Base-by-base conservation (phyloP, 768 basidiomycete species). In the Lactarius tabidus region DNA sequence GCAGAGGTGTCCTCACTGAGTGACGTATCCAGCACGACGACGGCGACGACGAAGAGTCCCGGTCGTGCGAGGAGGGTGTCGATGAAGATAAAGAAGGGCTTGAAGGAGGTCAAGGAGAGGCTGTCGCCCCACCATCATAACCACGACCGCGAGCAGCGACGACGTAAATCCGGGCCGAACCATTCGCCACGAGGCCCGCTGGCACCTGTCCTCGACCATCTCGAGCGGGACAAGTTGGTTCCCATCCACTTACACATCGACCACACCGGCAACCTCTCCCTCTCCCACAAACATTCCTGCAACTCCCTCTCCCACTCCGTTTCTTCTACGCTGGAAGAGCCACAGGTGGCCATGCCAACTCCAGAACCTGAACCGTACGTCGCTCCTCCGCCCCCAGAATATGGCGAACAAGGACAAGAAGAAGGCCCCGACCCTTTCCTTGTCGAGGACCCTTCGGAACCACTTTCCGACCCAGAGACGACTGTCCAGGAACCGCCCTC, bases 391-490 rank as follows among this genome's bases (percentile, higher is more conserved):
- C 48, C 28, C 20, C 26, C 51, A 6, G 57, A 33, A 1, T n/a
- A 58, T 9, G 65, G 51, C 1, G 60, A 66, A 35, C 45, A 48
- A 48, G 43, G n/a, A 20, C 41, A 43, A 43, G 43, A 48, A 48
- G 36, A 48, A 18, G 36, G 14, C 9, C 84, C 84, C 18, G 79
- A 89, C 73, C 85, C 85, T 1, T 88, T 86, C 77, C 77, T 87
- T 57, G 75, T 85, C 39, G 87, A 87, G 69, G 85, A 84, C 64
- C 79, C 82, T 41, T 78, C 79, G 33, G 79, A 79, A 51, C 77
- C 76, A 5, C 71, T 75, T 23, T 68, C 68, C 6, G 69, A 72
- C 18, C 51, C 60, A 12, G 70, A 62, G 15, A 45, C 56, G 39
- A 63, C 56, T 17, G 36, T 61, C 56, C 53, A 53, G 43, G 53